These are phyloP conservation scores for Arthrobotrys entomopaga DNA, from an alignment of 2,329 filamentous ascomycete genomes.

Conservation along the genomic window DNA sequence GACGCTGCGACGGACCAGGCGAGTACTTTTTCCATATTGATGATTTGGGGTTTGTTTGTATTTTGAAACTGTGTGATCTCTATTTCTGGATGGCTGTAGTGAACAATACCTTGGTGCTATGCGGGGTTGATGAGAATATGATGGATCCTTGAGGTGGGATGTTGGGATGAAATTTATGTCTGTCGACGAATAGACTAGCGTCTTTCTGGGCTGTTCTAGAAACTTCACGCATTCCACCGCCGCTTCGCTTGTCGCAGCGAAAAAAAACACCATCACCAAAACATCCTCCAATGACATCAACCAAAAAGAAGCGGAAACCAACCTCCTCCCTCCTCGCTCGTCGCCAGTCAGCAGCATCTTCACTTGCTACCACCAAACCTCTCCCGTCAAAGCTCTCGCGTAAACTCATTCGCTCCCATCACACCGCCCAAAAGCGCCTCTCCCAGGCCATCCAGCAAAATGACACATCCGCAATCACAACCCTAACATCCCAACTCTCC, in stretches of 20 bases:
- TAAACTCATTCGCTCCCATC: constrained; percentile 73
- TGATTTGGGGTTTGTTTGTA: constrained; percentile 58
- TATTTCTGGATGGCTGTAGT: neutral
- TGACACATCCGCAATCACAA: constrained; percentile 65
- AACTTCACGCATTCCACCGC: constrained; percentile 18
- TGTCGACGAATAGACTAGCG: no score
- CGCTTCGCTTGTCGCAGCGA: neutral
- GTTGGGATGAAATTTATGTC: neutral
- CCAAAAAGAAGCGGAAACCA: constrained; percentile 49
- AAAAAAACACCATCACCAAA: constrained; percentile 26
- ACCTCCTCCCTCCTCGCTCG: constrained; percentile 41
- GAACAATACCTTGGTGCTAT: neutral
- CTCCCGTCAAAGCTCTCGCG: constrained; percentile 74
- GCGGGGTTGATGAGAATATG: neutral
- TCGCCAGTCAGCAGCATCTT: constrained; percentile 2
- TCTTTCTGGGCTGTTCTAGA: constrained; percentile 45
- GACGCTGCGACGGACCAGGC: constrained; percentile 60
- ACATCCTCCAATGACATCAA: constrained; percentile 56
- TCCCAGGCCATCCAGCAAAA: constrained; percentile 69
- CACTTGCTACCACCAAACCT: constrained; percentile 63
- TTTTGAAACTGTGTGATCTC: neutral
- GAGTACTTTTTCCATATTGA: constrained; percentile 60
- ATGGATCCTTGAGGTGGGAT: neutral
- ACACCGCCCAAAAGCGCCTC: constrained; percentile 72
- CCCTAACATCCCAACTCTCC: constrained; percentile 68